Conservation (phyloP, 192 early-diverging fungal genomes). For the Coemansia sp. region DNA sequence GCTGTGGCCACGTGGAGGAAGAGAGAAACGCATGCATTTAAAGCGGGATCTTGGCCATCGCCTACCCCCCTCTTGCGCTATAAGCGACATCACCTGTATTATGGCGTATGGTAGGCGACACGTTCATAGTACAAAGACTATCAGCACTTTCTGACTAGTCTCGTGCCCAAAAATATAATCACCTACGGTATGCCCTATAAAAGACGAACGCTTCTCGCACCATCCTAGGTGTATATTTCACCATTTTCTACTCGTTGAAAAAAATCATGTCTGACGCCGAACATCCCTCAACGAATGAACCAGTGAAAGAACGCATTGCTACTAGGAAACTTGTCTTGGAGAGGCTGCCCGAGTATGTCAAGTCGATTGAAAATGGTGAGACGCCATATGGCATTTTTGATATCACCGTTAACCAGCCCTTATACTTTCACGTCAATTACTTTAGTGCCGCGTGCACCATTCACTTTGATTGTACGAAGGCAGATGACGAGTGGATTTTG, state of each 20-base stretch:
- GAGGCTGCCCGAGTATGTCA: background rate
- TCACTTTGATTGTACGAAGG: background rate
- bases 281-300: background rate
- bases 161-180: too few species aligned
- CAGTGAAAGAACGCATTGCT: background rate
- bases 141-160: too few species aligned
- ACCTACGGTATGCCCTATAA: background rate
- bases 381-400: background rate
- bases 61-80: too few species aligned
- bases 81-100: too few species aligned
- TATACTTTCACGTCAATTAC: background rate
- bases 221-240: background rate
- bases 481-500: background rate
- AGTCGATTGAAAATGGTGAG: background rate
- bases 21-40: background rate
- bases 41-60: too few species aligned
- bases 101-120: too few species aligned
- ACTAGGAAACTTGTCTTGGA: background rate
- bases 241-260: background rate
- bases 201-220: background rate
- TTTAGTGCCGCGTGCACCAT: background rate
- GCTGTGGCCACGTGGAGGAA: background rate
- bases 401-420: background rate
- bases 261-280: background rate
- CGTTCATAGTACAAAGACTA: too few species aligned